Evolutionary conservation across 805 yeast species (phyloP), one percentile per base, ranked within the genome.

Genomic region (Maudiozyma saulgeensis): DNA sequence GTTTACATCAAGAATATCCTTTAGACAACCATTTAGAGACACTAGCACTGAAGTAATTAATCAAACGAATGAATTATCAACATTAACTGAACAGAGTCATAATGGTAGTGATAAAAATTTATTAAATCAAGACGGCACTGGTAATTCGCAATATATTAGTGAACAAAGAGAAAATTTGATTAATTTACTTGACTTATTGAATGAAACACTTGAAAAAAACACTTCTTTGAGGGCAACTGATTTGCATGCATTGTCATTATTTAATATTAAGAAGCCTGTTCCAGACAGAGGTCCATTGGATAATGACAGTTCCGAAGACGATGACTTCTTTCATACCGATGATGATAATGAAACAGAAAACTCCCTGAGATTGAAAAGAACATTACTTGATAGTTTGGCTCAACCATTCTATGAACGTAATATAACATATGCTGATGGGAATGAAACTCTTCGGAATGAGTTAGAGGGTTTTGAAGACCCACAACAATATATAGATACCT

Each of bases 361-460:
- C 9, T 32, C 55, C 0, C 46, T 53, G 23, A 54, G 54, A 18
- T 46, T 66, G 45, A 62, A 60, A 26, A 62, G 51, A 46, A 59
- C 58, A 6, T 43, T 66, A 19, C 46, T 66, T 42, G 63, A 66
- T 45, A 62, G 67, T 56, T 48, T 66, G 23, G 68, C 69, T 4
- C 67, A 64, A 48, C 69, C 69, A 18, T 66, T 66, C 46, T 64
- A 55, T 51, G 68, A 64, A 45, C 53, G 60, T 44, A 57, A 56
- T 34, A 52, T 57, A 11, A 47, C 56, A 25, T 51, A 50, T 25
- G 60, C 51, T 23, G 58, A 54, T n/a, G 49, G 49, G 13, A 53
- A 50, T 26, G 63, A 59, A 19, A 58, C 56, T 9, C 55, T 71
- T 37, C 61, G 64, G 38, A 69, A 67, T 25, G 82, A 78, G 21